A percentile compares a stretch with the other conserved stretches of the same genome.
Conservation (phyloP, 768 basidiomycete genomes). For the Ramaria sp. region DNA sequence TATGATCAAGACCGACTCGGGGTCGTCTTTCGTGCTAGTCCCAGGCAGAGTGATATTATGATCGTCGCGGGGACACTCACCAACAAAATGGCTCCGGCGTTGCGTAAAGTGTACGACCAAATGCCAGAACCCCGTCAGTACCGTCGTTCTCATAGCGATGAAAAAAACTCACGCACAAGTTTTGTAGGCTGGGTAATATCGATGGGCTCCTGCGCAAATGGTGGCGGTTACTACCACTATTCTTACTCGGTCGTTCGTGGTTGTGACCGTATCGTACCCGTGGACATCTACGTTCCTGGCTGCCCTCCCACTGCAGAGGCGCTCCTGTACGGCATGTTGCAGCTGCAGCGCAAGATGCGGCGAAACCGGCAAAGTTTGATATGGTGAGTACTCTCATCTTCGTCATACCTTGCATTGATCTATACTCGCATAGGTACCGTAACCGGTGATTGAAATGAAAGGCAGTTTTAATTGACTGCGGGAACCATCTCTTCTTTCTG, state of each 20-base stretch:
- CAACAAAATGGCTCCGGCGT: constrained; percentile 98
- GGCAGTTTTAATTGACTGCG: no score
- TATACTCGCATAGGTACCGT: constrained; percentile 8
- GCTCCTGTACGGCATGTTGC: constrained; percentile 90
- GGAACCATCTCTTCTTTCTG: no score
- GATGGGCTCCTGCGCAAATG: constrained; percentile 99
- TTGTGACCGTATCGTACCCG: constrained; percentile 98
- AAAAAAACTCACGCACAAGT: constrained; percentile 3
- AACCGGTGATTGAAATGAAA: constrained; percentile 4
- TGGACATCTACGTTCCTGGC: constrained; percentile 96
- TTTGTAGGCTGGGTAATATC: constrained; percentile 90
- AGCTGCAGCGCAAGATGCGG: constrained; percentile 94
- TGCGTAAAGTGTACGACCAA: constrained; percentile 94
- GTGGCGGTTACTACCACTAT: constrained; percentile 95
- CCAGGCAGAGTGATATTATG: constrained; percentile 96
- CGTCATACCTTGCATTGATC: neutral
- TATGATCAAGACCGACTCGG: constrained; percentile 98
- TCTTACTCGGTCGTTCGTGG: constrained; percentile 98
- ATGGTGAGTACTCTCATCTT: constrained; percentile 45
- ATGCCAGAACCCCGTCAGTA: constrained; percentile 92
- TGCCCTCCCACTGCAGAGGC: constrained; percentile 97
- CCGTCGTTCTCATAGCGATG: neutral
- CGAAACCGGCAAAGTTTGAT: constrained; percentile 75
- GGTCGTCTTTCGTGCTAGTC: constrained; percentile 97
- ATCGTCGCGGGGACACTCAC: constrained; percentile 98